Percentiles rank a stretch among this genome's conserved stretches.
phyloP scores from a whole-genome alignment of 129 eudicot species.

The Chrysanthemum lavandulifolium region DNA sequence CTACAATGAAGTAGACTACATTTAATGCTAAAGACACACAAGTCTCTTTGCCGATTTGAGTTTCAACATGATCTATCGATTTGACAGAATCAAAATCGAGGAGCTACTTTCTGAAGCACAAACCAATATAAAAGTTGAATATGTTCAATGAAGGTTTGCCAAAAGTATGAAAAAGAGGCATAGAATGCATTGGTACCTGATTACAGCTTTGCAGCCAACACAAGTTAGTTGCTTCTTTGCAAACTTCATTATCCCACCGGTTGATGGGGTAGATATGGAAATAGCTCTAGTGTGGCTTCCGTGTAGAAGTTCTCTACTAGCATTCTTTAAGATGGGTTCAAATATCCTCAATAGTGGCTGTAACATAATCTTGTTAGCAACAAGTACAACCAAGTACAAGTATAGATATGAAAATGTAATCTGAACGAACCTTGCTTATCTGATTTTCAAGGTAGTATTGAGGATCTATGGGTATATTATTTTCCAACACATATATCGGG shows the following conservation, averaged over 20 bases:
- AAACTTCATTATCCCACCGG: slow-evolving; percentile 91
- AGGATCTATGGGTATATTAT: slow-evolving; percentile 95
- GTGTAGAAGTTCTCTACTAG: slow-evolving; percentile 85
- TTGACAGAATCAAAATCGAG: neutral
- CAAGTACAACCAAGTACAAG: neutral
- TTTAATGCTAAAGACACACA: neutral
- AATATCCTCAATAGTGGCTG: slow-evolving; percentile 96
- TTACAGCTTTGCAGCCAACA: slow-evolving; percentile 87
- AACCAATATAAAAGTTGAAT: neutral
- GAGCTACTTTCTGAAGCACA: neutral
- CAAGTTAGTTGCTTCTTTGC: slow-evolving; percentile 91
- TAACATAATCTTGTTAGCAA: slow-evolving; percentile 20
- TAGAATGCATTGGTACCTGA: slow-evolving; percentile 49
- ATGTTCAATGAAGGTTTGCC: neutral
- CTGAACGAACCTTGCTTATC: slow-evolving; percentile 72
- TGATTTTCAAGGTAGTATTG: slow-evolving; percentile 96
- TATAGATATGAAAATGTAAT: neutral
- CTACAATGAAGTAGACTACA: neutral
- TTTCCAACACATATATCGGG: slow-evolving; percentile 89
- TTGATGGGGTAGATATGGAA: slow-evolving; percentile 93
- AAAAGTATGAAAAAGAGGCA: neutral
- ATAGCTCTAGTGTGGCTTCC: slow-evolving; percentile 92
- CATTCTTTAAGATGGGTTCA: slow-evolving; percentile 93
- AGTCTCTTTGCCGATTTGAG: neutral
- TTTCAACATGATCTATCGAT: neutral